Conservation (phyloP, 2,329 filamentous ascomycete genomes). For the Intubia oerlemansii region DNA sequence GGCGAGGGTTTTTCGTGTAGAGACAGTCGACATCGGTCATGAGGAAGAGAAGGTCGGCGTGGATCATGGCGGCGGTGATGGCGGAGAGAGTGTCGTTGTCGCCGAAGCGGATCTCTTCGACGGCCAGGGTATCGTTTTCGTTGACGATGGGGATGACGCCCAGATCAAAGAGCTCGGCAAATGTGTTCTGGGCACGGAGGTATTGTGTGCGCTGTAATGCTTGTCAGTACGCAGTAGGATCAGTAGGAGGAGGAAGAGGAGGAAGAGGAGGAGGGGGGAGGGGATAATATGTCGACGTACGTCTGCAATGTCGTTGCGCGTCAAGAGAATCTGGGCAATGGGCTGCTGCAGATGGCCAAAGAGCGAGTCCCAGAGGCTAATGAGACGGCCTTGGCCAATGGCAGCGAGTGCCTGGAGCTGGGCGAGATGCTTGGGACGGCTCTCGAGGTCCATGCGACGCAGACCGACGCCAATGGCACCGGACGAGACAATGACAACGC, state of each 20-base stretch:
- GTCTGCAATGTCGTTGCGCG: slow-evolving; percentile 89
- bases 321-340: slow-evolving; percentile 84
- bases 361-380: slow-evolving; percentile 86
- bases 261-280: no score
- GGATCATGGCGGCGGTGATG: slow-evolving; percentile 92
- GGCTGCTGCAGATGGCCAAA: slow-evolving; percentile 78
- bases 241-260: not conserved
- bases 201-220: slow-evolving; percentile 58
- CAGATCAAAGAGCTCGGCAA: slow-evolving; percentile 76
- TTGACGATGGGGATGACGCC: slow-evolving; percentile 97
- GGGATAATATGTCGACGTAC: no score
- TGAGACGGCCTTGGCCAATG: slow-evolving; percentile 86
- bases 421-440: slow-evolving; percentile 74
- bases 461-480: slow-evolving; percentile 91
- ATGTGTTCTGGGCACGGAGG: slow-evolving; percentile 88
- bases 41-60: slow-evolving; percentile 87
- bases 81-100: slow-evolving; percentile 96
- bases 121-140: slow-evolving; percentile 91
- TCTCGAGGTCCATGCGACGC: slow-evolving; percentile 70
- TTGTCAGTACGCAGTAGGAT: slow-evolving; percentile 4
- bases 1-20: slow-evolving; percentile 87
- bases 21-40: slow-evolving; percentile 98
- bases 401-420: slow-evolving; percentile 85
- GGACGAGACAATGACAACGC: slow-evolving; percentile 89
- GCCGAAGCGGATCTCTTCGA: slow-evolving; percentile 97